phyloP scores from a whole-genome alignment of 2,329 filamentous ascomycete species.

The Thermothelomyces thermophilus region DNA sequence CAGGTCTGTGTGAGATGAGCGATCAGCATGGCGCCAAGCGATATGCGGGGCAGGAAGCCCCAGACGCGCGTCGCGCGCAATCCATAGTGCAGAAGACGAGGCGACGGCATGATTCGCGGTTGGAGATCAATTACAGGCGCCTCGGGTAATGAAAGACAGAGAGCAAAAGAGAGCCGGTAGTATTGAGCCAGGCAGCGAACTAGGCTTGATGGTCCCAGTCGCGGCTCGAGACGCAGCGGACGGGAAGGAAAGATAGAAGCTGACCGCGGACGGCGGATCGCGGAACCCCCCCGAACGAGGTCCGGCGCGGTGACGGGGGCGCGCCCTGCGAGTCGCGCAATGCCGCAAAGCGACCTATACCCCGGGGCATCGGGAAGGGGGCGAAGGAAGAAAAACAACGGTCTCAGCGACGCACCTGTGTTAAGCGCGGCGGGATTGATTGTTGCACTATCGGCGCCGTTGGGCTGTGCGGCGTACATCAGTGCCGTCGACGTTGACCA shows the following conservation, averaged over 20 bases:
- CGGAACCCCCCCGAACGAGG: too few relatives aligned
- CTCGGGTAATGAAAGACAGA: not conserved
- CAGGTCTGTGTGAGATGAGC: constrained; percentile 38
- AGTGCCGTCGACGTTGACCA: constrained; percentile 39
- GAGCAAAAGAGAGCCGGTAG: not conserved
- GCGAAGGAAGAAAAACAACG: constrained; percentile 16
- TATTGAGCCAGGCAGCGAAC: not conserved
- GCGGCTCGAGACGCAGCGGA: too few relatives aligned
- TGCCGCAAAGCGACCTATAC: not conserved
- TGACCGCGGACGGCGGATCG: not conserved
- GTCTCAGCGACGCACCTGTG: constrained; percentile 53
- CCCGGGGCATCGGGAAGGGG: not conserved
- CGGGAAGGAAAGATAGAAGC: not conserved
- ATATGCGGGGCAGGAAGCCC: not conserved
- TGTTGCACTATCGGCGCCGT: constrained; percentile 76
- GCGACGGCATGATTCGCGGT: not conserved
- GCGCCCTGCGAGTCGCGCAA: not conserved
- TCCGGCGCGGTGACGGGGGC: too few relatives aligned
- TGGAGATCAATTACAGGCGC: not conserved
- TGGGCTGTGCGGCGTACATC: constrained; percentile 59
- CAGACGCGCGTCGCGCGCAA: not conserved
- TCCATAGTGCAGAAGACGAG: not conserved
- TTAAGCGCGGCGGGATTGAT: constrained; percentile 87
- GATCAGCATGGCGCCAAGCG: constrained; percentile 26
- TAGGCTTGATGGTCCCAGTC: too few relatives aligned